Evolutionary conservation across 1,139 yeast genomes (phyloP), one percentile per base, ranked within the genome.

Genomic region (Candida sp.): DNA sequence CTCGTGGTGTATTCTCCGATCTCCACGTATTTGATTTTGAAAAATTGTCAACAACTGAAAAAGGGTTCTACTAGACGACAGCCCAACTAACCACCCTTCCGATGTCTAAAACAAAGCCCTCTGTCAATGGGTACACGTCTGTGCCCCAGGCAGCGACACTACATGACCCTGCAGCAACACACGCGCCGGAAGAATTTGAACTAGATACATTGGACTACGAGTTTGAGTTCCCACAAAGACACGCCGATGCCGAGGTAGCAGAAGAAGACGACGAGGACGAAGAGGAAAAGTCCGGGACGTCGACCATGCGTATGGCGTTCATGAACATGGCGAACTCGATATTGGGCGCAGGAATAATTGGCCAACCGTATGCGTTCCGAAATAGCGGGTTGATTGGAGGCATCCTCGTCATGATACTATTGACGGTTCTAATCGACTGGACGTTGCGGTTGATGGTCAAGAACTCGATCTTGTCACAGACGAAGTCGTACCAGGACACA

Each of bases 321-420:
- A 90, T 93, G 96, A 93, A 93, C 68, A 92, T 93, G 97, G 96
- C 98, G 25, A 93, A 93, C 68, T 88, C 90, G 12, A 93, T 92
- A 53, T 75, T 93, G 11, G 98, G 98, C 0, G 98, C 98, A 0
- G 98, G 98, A 2, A 90, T 94, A 47, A 91, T 93, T 42, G 97
- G 98, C 1, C 96, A 92, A 60, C 96, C 98, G 1, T 89, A 86
- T 62, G 98, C 98, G 0, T 85, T 93, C 60, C 76, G 81, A 49
- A 90, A 91, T 61, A 80, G 90, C 31, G 98, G 98, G 0, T 68
- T 93, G 2, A 57, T 86, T 0, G 92, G 96, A 0, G 97, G 97
- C 3, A 67, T 88, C 0, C 22, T 90, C 0, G 77, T 86, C 6
- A 77, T 91, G 67, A 60, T 85, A 0, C 60, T 81, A 0, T 70